Base-by-base conservation (phyloP, 1,139 yeast genomes). In the Hemisphaericaspora subhashii region DNA sequence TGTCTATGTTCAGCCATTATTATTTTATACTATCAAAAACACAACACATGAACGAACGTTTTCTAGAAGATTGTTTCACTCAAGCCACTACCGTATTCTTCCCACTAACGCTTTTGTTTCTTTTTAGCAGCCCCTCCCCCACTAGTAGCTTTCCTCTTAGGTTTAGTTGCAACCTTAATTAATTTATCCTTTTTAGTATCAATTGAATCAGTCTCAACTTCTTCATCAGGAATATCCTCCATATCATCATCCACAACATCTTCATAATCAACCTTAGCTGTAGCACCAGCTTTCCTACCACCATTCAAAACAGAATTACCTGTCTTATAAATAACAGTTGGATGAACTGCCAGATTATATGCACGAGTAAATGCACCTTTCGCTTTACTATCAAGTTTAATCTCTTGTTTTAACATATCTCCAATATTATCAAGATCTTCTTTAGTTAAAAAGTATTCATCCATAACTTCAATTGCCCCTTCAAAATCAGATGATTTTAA, bases 341-440 rank as follows among this genome's bases (percentile, higher is more conserved):
- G 98, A 63, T 92, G 98, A 8, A 80, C 68, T 33, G 62, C 62
- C 12, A 77, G 61, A 58, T 94, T 94, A 59, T 92, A 92, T 47
- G 74, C 79, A 49, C 96, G 72, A 0, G 99, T 94, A 58, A 92
- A 89, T 9, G 88, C 83, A 5, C 94, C 68, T 57, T 94, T 94
- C 15, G 81, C 82, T 23, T 81, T 74, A 1, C 96, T 76, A 10
- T 92, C 79, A 4, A 94, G 73, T 49, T 77, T 74, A 58, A 42
- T n/a, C 8, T 34, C 36, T 23, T 37, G 11, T 7, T 86, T 86
- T 35, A 79, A 53, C 9, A 68, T 49, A 1, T 60, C 56, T 2
- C 72, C 76, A 3, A 94, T 67, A 22, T 75, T 76, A 54, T 90
- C 98, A 89, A 95, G 92, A 61, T 92, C 98, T 43, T 90, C 96